A percentile compares a stretch with the other conserved stretches of the same genome.
These are phyloP conservation scores for Talaromyces stipitatus DNA, from an alignment of 495 filamentous ascomycete genomes.

Conservation along the genomic window DNA sequence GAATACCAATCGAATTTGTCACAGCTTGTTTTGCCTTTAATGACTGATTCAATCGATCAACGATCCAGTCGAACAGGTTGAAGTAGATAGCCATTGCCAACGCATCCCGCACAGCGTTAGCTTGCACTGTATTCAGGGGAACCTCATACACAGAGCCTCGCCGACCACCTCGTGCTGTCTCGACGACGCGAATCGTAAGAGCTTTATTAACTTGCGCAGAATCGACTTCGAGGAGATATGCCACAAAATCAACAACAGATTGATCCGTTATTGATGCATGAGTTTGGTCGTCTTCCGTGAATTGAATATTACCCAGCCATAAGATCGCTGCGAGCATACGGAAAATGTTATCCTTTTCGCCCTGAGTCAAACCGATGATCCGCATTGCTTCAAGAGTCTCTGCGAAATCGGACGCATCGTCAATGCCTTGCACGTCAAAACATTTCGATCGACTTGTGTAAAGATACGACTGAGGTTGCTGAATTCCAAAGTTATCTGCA, in stretches of 20 bases:
- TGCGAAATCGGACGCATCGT: constrained; percentile 82
- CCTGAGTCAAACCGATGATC: constrained; percentile 79
- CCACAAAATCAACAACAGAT: constrained; percentile 86
- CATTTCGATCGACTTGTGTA: constrained; percentile 95
- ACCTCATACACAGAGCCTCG: constrained; percentile 82
- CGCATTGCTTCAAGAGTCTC: constrained; percentile 93
- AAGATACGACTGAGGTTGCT: constrained; percentile 86
- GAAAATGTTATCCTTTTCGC: constrained; percentile 94
- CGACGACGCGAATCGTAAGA: constrained; percentile 81
- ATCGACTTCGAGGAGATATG: constrained; percentile 88
- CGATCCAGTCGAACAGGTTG: constrained; percentile 99
- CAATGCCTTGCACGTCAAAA: constrained; percentile 85
- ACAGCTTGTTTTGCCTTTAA: constrained; percentile 69
- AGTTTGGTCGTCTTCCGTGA: constrained; percentile 79
- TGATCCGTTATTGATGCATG: constrained; percentile 80
- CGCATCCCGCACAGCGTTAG: constrained; percentile 87
- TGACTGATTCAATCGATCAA: constrained; percentile 84
- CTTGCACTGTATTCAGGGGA: constrained; percentile 83
- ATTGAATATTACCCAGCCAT: constrained; percentile 92
- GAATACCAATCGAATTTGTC: constrained; percentile 85
- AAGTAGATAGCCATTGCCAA: constrained; percentile 92
- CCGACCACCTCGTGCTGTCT: constrained; percentile 78
- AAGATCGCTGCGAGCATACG: constrained; percentile 88
- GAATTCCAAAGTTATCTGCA: constrained; percentile 70
- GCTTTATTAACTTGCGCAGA: constrained; percentile 74